Evolutionary conservation across 169 alveolate genomes (phyloP), one percentile per base, ranked within the genome.

Genomic region (Amoebophrya sp.): DNA sequence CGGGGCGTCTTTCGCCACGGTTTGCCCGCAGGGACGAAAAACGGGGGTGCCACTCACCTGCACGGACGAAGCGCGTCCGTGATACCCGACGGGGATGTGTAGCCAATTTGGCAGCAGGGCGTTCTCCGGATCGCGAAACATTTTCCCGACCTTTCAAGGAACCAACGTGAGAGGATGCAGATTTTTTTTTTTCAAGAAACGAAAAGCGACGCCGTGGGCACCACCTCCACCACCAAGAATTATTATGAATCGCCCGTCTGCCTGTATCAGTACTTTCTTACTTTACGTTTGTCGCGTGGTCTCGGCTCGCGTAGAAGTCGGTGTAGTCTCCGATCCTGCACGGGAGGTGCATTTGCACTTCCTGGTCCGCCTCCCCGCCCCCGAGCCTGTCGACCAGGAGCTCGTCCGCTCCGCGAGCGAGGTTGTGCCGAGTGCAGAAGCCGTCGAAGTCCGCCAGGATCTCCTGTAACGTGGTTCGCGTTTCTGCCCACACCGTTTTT

Each of bases 61-160:
- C 70, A 95, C 94, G 43, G 97, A 93, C 41, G 96, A 93, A n/a
- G 97, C 95, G 89, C 97, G 94, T 43, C 98, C 98, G 91, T 96
- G 98, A 91, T 96, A 96, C 20, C 97, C 98, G 29, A 96, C 96
- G 4, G 98, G 98, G 40, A 96, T 90, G 89, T 95, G 96, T 34
- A 93, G 91, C 97, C 97, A 96, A 92, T 96, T 96, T 18, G 97
- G 96, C 93, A 95, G 93, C 87, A 96, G 90, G 38, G 97, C 96
- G 90, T 96, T 95, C 41, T 95, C 97, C 91, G 94, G 95, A 41
- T 95, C 96, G 92, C 96, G 94, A 38, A 94, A 91, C 93, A 95
- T 94, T 15, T 45, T 92, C 48, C 97, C 96, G n/a, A 94, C 94
- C 58, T 26, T 0, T n/a, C n/a, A n/a, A n/a, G n/a, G n/a, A n/a